Percentiles rank a stretch among this genome's conserved stretches.
Evolutionary conservation across 441 rosid species (phyloP).

Genomic region (Isatis lusitanica): DNA sequence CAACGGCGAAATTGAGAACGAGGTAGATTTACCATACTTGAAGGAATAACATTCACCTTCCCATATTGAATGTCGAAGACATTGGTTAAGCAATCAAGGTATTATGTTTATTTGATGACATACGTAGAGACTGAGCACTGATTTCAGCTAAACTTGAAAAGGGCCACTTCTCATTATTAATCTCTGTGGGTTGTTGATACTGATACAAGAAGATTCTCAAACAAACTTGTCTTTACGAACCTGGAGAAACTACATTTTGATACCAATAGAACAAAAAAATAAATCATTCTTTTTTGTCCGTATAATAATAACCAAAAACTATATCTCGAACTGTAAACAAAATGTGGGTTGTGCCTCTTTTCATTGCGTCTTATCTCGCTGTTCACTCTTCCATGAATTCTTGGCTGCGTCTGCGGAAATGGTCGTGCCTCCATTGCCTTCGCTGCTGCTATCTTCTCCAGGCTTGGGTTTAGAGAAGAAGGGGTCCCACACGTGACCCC

Average conservation of each 20-base stretch:
- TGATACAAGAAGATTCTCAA: constrained; percentile 15
- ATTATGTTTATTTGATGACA: background rate
- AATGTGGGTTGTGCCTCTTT: constrained; percentile 4
- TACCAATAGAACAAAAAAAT: constrained; percentile 23
- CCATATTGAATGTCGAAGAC: background rate
- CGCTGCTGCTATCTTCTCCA: constrained; percentile 41
- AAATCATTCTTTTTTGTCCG: constrained; percentile 10
- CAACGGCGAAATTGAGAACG: too few relatives aligned
- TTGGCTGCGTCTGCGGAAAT: constrained; percentile 82
- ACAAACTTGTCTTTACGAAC: constrained; percentile 23
- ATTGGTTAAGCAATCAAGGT: background rate
- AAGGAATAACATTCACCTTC: too few relatives aligned
- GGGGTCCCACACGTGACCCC: constrained; percentile 95
- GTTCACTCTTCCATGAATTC: constrained; percentile 93
- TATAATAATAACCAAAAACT: constrained; percentile 29
- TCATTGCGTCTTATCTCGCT: constrained; percentile 54
- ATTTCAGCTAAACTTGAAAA: background rate
- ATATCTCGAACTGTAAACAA: constrained; percentile 24
- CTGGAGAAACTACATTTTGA: constrained; percentile 28
- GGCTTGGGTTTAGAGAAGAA: constrained; percentile 96
- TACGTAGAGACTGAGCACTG: background rate
- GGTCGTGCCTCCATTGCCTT: constrained; percentile 39
- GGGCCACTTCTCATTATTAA: background rate
- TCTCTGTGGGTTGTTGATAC: constrained; percentile 25
- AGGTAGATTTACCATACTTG: too few relatives aligned